These are phyloP conservation scores for Clarireedia monteithiana DNA, from an alignment of 2,329 filamentous ascomycete genomes.

Conservation along the genomic window DNA sequence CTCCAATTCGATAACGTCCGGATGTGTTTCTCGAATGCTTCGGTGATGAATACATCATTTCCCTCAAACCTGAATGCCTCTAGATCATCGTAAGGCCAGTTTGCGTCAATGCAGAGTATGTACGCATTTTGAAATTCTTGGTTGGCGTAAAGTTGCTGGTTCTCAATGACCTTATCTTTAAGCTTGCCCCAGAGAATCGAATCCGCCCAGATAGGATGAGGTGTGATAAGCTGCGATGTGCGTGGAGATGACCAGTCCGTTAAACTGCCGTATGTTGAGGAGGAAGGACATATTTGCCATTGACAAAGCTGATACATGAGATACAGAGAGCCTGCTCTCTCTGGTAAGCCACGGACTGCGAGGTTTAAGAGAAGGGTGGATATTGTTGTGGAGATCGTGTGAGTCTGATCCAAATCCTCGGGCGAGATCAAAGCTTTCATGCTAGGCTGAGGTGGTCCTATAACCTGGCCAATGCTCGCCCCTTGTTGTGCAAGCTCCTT, in stretches of 20 bases:
- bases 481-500: constrained; percentile 28
- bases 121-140: constrained; percentile 33
- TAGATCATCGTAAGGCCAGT: constrained; percentile 28
- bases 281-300: constrained; percentile 22
- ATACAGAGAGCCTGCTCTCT: constrained; percentile 17
- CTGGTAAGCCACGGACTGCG: constrained; percentile 11
- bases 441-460: constrained; percentile 30
- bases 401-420: constrained; percentile 21
- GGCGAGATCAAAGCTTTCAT: constrained; percentile 30
- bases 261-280: constrained; percentile 17
- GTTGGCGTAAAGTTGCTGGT: constrained; percentile 32
- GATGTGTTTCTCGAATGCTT: constrained; percentile 19
- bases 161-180: constrained; percentile 31
- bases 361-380: constrained; percentile 22
- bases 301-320: constrained; percentile 18
- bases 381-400: constrained; percentile 25
- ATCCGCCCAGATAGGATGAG: constrained; percentile 27
- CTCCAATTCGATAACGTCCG: constrained; percentile 21
- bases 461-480: constrained; percentile 24
- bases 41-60: constrained; percentile 16
- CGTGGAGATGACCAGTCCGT: constrained; percentile 18
- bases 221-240: constrained; percentile 27
- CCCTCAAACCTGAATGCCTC: constrained; percentile 18
- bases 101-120: constrained; percentile 29
- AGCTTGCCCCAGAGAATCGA: constrained; percentile 31